Conservation (phyloP, 2,329 filamentous ascomycete genomes). For the Trichothecium roseum region DNA sequence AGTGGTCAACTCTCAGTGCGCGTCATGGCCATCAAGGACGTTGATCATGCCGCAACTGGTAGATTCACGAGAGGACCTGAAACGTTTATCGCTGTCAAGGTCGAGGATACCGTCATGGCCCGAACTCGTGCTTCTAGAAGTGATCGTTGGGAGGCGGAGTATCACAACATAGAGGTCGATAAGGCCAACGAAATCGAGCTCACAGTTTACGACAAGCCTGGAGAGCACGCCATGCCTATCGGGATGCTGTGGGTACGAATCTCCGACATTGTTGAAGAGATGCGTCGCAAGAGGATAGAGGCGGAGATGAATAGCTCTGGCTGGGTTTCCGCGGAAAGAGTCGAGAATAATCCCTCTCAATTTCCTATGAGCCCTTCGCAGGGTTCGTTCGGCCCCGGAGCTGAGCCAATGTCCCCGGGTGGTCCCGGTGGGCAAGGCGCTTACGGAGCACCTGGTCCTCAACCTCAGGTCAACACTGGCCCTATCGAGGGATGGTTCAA, state of each 20-base stretch:
- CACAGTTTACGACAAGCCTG: slow-evolving; percentile 92
- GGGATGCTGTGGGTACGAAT: slow-evolving; percentile 94
- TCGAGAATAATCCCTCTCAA: slow-evolving; percentile 52
- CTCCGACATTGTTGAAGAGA: slow-evolving; percentile 94
- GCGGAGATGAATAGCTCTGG: slow-evolving; percentile 88
- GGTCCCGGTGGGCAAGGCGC: slow-evolving; percentile 21
- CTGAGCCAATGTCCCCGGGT: slow-evolving; percentile 31
- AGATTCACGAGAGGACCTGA: slow-evolving; percentile 85
- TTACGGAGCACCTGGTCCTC: slow-evolving; percentile 25
- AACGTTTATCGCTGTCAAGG: slow-evolving; percentile 92
- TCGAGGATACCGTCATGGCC: slow-evolving; percentile 86
- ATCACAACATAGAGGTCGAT: slow-evolving; percentile 86
- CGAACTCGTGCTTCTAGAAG: slow-evolving; percentile 76
- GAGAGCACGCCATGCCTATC: slow-evolving; percentile 84
- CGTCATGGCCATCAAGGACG: slow-evolving; percentile 82
- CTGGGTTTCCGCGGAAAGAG: slow-evolving; percentile 95
- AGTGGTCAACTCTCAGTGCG: slow-evolving; percentile 82
- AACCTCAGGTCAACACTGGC: slow-evolving; percentile 42
- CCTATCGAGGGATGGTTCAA: slow-evolving; percentile 95
- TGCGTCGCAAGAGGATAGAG: slow-evolving; percentile 94
- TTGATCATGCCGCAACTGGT: slow-evolving; percentile 80
- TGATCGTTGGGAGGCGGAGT: slow-evolving; percentile 86
- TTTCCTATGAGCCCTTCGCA: slow-evolving; percentile 46
- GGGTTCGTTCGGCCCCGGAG: slow-evolving; percentile 24
- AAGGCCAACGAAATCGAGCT: slow-evolving; percentile 98